These are phyloP conservation scores for Phytophthora hybrid DNA, from an alignment of 352 stramenopile genomes.

Conservation along the genomic window DNA sequence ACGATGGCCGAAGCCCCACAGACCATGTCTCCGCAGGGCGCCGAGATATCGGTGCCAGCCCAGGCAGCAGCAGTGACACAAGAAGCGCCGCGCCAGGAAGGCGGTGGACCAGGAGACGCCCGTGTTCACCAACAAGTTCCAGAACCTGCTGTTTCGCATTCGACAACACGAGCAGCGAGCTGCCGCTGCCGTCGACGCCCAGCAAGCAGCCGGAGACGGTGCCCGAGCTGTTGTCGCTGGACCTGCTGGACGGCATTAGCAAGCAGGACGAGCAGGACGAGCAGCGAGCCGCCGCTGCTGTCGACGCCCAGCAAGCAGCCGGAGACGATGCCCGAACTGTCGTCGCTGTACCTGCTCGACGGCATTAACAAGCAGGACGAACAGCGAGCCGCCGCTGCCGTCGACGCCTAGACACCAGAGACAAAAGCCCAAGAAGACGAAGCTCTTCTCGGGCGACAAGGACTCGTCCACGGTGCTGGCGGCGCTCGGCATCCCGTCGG, in stretches of 20 bases:
- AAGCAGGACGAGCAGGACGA: constrained; percentile 43
- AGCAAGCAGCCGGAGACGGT: constrained; percentile 6
- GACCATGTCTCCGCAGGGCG: too few species aligned
- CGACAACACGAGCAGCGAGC: constrained; percentile 30
- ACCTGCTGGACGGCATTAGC: constrained; percentile 35
- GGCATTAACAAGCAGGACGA: constrained; percentile 39
- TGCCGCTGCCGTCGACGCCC: background rate
- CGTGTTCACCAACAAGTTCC: constrained; percentile 87
- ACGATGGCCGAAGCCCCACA: too few species aligned
- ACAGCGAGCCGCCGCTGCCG: constrained; percentile 50
- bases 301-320: background rate
- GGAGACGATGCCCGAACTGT: constrained; percentile 11
- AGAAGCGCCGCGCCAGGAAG: constrained; percentile 36
- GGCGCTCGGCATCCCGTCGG: constrained; percentile 39
- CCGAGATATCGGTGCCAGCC: background rate
- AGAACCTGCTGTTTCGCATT: constrained; percentile 84
- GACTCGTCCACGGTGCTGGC: constrained; percentile 45
- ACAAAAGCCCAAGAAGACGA: constrained; percentile 50
- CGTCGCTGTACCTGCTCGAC: constrained; percentile 31
- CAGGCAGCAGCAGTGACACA: constrained; percentile 28
- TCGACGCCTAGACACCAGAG: constrained; percentile 44
- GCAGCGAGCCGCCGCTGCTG: background rate
- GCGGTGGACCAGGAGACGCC: constrained; percentile 30
- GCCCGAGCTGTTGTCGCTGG: constrained; percentile 17
- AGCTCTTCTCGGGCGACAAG: constrained; percentile 42